phyloP scores from a whole-genome alignment of 2,329 filamentous ascomycete species.

The Fusarium pseudoanthophilum region DNA sequence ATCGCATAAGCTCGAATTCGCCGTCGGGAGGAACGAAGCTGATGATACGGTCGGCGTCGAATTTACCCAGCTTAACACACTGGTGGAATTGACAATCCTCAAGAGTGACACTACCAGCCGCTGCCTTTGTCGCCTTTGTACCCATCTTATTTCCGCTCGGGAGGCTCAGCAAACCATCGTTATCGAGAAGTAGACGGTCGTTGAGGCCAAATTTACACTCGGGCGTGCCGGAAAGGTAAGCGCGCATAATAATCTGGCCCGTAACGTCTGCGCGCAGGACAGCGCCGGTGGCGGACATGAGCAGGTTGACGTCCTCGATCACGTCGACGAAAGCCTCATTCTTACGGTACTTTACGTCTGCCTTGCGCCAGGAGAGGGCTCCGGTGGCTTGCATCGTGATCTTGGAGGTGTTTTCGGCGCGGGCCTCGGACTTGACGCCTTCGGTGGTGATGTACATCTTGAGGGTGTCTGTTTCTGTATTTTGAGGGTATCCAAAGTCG shows the following conservation, averaged over 20 bases:
- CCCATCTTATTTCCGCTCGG: conserved; percentile 81
- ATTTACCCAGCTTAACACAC: conserved; percentile 96
- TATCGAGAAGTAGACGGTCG: conserved; percentile 91
- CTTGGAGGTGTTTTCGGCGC: conserved; percentile 91
- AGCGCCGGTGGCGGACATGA: conserved; percentile 98
- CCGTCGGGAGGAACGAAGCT: conserved; percentile 97
- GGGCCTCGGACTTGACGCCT: conserved; percentile 91
- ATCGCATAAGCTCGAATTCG: conserved; percentile 98
- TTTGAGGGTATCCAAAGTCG: conserved; percentile 98
- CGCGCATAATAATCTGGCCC: conserved; percentile 98
- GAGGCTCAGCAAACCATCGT: conserved; percentile 71
- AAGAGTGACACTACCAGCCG: conserved; percentile 92
- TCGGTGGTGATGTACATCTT: conserved; percentile 99
- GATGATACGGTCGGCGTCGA: conserved; percentile 96
- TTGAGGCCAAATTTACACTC: conserved; percentile 99
- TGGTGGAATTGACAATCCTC: conserved; percentile 99
- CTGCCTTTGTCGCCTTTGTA: conserved; percentile 92
- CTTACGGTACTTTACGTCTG: conserved; percentile 98
- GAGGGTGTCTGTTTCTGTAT: conserved; percentile 97
- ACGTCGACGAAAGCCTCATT: conserved; percentile 99
- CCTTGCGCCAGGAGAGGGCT: conserved; percentile 94
- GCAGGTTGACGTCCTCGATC: conserved; percentile 97
- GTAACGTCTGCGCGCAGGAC: conserved; percentile 96
- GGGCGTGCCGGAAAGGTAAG: conserved; percentile 93
- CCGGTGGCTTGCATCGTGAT: conserved; percentile 99